Base-by-base conservation (phyloP, 108 stramenopile genomes). In the Asterionellopsis glacialis region DNA sequence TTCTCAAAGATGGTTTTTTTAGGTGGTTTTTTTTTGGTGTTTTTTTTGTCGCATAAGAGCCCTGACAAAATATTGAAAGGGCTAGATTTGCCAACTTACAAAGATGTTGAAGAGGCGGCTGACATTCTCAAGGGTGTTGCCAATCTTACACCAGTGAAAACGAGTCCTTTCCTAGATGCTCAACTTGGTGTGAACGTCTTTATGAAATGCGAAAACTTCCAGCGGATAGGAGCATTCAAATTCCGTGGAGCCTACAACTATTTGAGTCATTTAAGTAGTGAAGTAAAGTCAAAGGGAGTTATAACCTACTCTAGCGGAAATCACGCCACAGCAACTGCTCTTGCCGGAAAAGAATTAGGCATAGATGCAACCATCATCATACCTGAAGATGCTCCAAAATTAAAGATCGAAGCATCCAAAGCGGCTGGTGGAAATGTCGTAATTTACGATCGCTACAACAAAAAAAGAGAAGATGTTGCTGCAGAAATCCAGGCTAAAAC, bases 221-320 rank as follows among this genome's bases (percentile, higher is more conserved):
- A 95, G 50, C 81, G 84, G 38, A 90, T 87, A n/a, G 94, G 94
- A 39, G 77, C 85, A 15, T 95, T 91, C 72, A 95, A 95, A 68
- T 84, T 86, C 53, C 90, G 95, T 11, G 95, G 95, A 1, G 91
- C 90, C 5, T 64, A 72, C 50, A 92, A 93, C 65, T 88, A 90
- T 13, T 48, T 76, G 33, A 45, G n/a, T 28, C 55, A 21, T 51
- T 1, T 43, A 1, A 41, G 45, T 9, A 7, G 64, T 41, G 12
- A 39, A 26, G 12, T 27, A 33, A 23, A 22, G 0, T 18, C 15
- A 0, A 23, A 67, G 12, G 15, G 50, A 13, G 60, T 78, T 6
- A 79, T 88, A 21, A 86, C 85, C 14, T 82, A 89, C 63, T 79
- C 75, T 28, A 69, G 72, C 23, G 95, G 95, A 14, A 95, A 95